phyloP scores from a whole-genome alignment of 2,329 filamentous ascomycete species.

The Diaporthe nobilis region DNA sequence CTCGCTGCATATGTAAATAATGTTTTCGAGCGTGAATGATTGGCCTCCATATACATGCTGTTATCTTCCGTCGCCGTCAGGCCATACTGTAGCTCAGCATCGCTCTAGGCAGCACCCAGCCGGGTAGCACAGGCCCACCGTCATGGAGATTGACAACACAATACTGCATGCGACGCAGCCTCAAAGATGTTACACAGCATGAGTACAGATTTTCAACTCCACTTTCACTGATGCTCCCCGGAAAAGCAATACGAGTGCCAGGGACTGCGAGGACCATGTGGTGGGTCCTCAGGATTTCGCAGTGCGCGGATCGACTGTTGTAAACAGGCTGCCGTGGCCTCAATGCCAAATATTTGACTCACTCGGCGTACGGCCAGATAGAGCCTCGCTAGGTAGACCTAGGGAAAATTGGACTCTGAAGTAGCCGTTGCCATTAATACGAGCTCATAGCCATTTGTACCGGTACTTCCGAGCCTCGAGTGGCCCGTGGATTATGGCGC shows the following conservation, averaged over 20 bases:
- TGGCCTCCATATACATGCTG: not conserved
- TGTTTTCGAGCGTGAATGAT: not conserved
- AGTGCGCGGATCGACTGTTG: not conserved
- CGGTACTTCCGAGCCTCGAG: not conserved
- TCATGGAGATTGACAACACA: not conserved
- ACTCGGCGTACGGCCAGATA: not conserved
- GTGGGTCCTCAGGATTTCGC: not conserved
- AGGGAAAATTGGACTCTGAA: not conserved
- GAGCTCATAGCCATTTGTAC: not conserved
- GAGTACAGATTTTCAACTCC: too few relatives aligned
- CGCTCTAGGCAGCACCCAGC: not conserved
- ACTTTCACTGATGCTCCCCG: not conserved
- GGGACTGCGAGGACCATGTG: not conserved
- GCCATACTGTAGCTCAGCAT: not conserved
- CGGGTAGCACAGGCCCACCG: not conserved
- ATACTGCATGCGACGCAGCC: not conserved
- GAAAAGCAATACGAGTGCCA: not conserved
- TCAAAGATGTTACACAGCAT: not conserved
- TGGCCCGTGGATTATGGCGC: too few relatives aligned
- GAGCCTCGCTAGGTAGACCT: not conserved
- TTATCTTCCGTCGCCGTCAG: too few relatives aligned
- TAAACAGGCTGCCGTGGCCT: not conserved
- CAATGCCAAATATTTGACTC: not conserved
- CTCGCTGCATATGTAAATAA: not conserved
- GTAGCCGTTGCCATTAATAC: not conserved